Evolutionary conservation across 31 red algal genomes (phyloP).

Genomic region (Endocladia muricata): DNA sequence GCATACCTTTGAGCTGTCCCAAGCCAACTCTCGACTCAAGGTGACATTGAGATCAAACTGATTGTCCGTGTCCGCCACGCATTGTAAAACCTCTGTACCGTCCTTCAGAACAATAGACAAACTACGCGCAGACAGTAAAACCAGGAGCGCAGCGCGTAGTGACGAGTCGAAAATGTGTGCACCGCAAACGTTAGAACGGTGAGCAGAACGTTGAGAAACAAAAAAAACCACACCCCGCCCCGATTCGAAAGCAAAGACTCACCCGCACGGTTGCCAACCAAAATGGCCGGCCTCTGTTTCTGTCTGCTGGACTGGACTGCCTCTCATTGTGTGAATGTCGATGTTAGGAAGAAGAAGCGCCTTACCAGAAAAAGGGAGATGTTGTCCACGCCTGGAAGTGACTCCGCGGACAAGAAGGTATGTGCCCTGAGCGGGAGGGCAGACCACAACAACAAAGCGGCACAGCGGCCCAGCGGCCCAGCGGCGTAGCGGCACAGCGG

Average conservation of each 20-base stretch:
- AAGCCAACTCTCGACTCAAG: constrained; percentile 44
- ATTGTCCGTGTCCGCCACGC: constrained; percentile 37
- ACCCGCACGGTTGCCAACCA: constrained; percentile 63
- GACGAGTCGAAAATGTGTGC: too few species aligned
- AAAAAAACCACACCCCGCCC: too few species aligned
- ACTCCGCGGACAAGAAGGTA: too few species aligned
- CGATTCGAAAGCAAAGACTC: neutral
- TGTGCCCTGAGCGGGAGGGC: too few species aligned
- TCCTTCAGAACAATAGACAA: constrained; percentile 56
- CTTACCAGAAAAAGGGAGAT: neutral
- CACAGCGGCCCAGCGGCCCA: too few species aligned
- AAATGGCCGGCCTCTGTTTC: constrained; percentile 39
- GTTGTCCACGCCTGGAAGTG: too few species aligned
- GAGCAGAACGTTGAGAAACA: neutral
- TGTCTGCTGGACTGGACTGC: constrained; percentile 23
- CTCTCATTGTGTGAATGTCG: constrained; percentile 15
- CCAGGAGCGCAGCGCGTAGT: neutral
- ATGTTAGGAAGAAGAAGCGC: neutral
- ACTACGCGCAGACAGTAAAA: constrained; percentile 8
- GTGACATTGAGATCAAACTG: constrained; percentile 33
- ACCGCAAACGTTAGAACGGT: too few species aligned
- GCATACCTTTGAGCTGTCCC: constrained; percentile 58
- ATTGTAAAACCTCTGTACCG: constrained; percentile 40
- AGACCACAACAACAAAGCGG: too few species aligned
- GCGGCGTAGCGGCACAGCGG: too few species aligned